Evolutionary conservation across 2,329 filamentous ascomycete genomes (phyloP).

Genomic region (Incumbomyces delicatus): DNA sequence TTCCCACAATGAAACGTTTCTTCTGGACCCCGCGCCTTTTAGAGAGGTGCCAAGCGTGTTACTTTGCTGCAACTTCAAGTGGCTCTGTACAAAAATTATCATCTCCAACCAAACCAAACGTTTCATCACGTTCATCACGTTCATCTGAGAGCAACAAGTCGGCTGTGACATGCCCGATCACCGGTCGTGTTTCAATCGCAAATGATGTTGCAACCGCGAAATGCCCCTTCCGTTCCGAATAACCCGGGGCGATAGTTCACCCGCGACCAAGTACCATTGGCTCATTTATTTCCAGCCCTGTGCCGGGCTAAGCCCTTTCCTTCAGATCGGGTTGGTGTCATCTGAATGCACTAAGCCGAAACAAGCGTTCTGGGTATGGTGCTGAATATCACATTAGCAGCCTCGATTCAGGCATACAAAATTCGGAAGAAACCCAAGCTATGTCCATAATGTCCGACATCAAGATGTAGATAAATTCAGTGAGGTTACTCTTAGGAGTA

Average conservation of each 20-base stretch:
- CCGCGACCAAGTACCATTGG: not conserved
- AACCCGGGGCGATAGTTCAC: not conserved
- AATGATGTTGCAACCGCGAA: too few species aligned
- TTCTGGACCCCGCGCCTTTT: conserved; percentile 14
- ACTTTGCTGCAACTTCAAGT: not conserved
- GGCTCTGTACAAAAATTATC: too few species aligned
- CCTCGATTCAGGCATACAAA: not conserved
- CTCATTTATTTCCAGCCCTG: not conserved
- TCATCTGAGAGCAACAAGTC: too few species aligned
- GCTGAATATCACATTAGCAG: not conserved
- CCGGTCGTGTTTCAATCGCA: too few species aligned
- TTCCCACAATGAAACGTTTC: conserved; percentile 11
- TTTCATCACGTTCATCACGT: too few species aligned
- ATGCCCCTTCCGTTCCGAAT: too few species aligned
- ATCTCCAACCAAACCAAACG: too few species aligned
- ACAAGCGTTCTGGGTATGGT: not conserved
- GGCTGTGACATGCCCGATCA: too few species aligned
- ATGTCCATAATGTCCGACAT: not conserved
- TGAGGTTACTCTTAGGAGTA: too few species aligned
- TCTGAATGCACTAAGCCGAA: not conserved
- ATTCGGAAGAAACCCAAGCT: not conserved
- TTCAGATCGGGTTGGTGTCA: not conserved
- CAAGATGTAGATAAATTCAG: not conserved
- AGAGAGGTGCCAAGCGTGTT: conserved; percentile 10
- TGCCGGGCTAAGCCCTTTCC: not conserved